Evolutionary conservation across 2,329 filamentous ascomycete genomes (phyloP).

Genomic region (Calonectria multiphialidica): DNA sequence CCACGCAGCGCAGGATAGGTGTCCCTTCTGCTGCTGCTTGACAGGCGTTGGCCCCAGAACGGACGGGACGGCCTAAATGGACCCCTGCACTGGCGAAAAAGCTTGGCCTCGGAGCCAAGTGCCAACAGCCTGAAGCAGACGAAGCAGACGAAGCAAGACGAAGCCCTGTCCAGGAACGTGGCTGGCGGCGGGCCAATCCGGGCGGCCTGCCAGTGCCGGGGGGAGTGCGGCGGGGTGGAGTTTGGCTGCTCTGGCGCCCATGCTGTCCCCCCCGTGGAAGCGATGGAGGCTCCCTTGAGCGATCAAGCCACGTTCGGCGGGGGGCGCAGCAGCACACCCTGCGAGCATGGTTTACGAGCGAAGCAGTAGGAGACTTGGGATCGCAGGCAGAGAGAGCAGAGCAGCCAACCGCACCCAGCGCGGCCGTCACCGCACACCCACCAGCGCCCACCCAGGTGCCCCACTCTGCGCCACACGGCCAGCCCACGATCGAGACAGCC

Average conservation of each 20-base stretch:
- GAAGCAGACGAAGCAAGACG: too few relatives aligned
- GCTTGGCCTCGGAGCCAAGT: conserved; percentile 7
- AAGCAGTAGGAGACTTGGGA: too few relatives aligned
- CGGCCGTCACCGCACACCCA: background rate
- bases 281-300: background rate
- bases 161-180: conserved; percentile 1
- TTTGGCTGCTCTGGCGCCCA: too few relatives aligned
- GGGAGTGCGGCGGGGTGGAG: background rate
- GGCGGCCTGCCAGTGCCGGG: background rate
- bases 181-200: background rate
- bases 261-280: background rate
- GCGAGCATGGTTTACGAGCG: background rate
- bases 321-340: background rate
- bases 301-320: background rate
- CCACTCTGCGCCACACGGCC: background rate
- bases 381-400: background rate
- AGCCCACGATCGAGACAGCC: background rate
- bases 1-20: too few relatives aligned
- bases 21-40: background rate
- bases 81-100: background rate
- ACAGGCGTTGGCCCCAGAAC: background rate
- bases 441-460: background rate
- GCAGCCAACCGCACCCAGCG: background rate
- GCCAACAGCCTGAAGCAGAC: background rate
- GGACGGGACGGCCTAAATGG: background rate